A percentile compares a stretch with the other conserved stretches of the same genome.
phyloP scores from a whole-genome alignment of 2,329 filamentous ascomycete species.

The Trichoderma sp. region DNA sequence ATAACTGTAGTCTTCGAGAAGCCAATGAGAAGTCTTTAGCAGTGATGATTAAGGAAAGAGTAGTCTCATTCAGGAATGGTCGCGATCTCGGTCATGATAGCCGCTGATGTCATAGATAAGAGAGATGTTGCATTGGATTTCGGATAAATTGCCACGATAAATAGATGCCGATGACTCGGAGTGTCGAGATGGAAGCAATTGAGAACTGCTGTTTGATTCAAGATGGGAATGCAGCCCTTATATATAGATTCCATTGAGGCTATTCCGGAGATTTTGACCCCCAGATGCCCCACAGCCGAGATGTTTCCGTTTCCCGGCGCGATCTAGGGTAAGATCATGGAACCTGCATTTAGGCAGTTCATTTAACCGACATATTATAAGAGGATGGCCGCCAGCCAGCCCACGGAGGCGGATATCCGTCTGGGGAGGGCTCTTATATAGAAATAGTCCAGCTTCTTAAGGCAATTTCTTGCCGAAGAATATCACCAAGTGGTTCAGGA shows the following conservation, averaged over 20 bases:
- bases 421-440: neutral
- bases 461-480: neutral
- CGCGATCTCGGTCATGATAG: neutral
- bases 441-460: neutral
- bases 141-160: neutral
- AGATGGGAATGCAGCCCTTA: neutral
- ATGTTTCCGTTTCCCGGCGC: neutral
- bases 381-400: neutral
- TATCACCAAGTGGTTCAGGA: neutral
- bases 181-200: neutral
- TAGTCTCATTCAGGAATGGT: neutral
- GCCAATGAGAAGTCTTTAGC: neutral
- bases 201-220: neutral
- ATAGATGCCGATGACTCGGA: neutral
- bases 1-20: neutral
- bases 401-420: slow-evolving; percentile 12
- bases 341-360: neutral
- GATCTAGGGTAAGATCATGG: neutral
- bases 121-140: neutral
- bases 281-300: neutral
- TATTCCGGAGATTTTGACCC: neutral
- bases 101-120: slow-evolving; percentile 9
- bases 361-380: neutral
- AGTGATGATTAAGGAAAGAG: neutral
- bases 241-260: neutral